phyloP scores from a whole-genome alignment of 148 eudicot species.

The Chenopodium album region DNA sequence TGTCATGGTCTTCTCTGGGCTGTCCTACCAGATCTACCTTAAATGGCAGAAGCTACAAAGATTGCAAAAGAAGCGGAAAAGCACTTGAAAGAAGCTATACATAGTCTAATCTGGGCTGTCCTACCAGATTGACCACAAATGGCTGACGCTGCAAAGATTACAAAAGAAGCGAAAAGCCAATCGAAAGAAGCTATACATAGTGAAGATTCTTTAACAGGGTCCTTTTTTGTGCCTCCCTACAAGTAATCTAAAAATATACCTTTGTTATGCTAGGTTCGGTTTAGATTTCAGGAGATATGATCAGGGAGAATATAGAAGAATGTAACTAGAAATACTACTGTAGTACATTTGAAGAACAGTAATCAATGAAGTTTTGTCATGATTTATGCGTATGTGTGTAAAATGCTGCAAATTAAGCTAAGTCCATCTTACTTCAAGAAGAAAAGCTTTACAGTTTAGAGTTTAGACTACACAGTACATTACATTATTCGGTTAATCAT shows the following conservation, averaged over 20 bases:
- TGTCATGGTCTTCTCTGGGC: conserved; percentile 82
- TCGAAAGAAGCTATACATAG: conserved; percentile 31
- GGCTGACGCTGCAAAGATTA: conserved; percentile 70
- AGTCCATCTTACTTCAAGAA: no score
- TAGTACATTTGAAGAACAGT: conserved; percentile 11
- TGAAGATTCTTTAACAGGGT: conserved; percentile 1
- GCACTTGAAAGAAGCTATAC: conserved; percentile 36
- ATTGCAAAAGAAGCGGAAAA: conserved; percentile 69
- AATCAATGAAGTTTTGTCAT: conserved; percentile 19
- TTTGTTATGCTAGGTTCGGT: conserved; percentile 16
- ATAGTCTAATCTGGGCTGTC: conserved; percentile 93
- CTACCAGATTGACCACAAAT: conserved; percentile 90
- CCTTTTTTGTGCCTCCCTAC: background rate
- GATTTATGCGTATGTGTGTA: background rate
- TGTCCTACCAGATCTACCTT: conserved; percentile 92
- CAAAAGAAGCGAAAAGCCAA: conserved; percentile 72
- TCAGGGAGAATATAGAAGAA: conserved; percentile 24
- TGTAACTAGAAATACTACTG: conserved; percentile 15
- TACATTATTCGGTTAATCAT: no score
- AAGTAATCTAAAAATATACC: background rate
- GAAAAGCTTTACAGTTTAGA: background rate
- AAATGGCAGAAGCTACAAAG: conserved; percentile 84
- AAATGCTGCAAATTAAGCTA: background rate
- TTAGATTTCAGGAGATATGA: conserved; percentile 12
- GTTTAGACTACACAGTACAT: no score